A percentile compares a stretch with the other conserved stretches of the same genome.
Evolutionary conservation across 2,329 filamentous ascomycete species (phyloP).

Genomic region (Paraphaeosphaeria minitans): DNA sequence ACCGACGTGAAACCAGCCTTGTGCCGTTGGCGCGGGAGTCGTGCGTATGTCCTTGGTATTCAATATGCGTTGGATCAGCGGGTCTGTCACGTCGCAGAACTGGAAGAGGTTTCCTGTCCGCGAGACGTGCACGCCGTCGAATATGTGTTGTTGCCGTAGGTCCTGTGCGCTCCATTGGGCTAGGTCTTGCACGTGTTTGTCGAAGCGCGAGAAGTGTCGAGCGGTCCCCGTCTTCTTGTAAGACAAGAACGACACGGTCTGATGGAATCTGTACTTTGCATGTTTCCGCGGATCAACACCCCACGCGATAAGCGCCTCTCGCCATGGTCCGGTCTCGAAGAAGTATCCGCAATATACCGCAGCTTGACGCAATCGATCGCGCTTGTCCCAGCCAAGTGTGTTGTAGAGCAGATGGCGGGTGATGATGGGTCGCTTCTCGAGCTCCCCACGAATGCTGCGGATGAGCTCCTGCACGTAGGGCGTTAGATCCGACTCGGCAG

Average conservation of each 20-base stretch:
- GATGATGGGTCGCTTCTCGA: slow-evolving; percentile 80
- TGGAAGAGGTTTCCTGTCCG: slow-evolving; percentile 92
- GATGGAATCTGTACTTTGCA: slow-evolving; percentile 78
- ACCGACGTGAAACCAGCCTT: slow-evolving; percentile 85
- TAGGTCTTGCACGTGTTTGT: slow-evolving; percentile 33
- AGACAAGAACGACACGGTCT: slow-evolving; percentile 66
- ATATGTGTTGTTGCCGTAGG: slow-evolving; percentile 65
- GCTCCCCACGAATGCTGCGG: slow-evolving; percentile 65
- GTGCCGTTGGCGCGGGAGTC: slow-evolving; percentile 54
- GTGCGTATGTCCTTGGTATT: slow-evolving; percentile 60
- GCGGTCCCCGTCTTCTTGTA: slow-evolving; percentile 37
- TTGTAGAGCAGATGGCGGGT: slow-evolving; percentile 84
- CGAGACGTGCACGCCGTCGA: slow-evolving; percentile 76
- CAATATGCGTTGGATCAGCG: slow-evolving; percentile 70
- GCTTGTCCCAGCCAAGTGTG: slow-evolving; percentile 61
- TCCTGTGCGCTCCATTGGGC: slow-evolving; percentile 28
- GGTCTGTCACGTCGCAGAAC: slow-evolving; percentile 88
- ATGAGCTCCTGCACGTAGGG: slow-evolving; percentile 68
- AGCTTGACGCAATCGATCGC: slow-evolving; percentile 69
- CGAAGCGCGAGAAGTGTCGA: slow-evolving; percentile 32
- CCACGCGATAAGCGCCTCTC: slow-evolving; percentile 83
- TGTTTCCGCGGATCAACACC: slow-evolving; percentile 84
- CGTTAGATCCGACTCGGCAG: slow-evolving; percentile 56
- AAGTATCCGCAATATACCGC: slow-evolving; percentile 88
- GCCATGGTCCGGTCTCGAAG: slow-evolving; percentile 90